A percentile compares a stretch with the other conserved stretches of the same genome.
Conservation (phyloP, 208 protist genomes). For the Leishmania arabica region DNA sequence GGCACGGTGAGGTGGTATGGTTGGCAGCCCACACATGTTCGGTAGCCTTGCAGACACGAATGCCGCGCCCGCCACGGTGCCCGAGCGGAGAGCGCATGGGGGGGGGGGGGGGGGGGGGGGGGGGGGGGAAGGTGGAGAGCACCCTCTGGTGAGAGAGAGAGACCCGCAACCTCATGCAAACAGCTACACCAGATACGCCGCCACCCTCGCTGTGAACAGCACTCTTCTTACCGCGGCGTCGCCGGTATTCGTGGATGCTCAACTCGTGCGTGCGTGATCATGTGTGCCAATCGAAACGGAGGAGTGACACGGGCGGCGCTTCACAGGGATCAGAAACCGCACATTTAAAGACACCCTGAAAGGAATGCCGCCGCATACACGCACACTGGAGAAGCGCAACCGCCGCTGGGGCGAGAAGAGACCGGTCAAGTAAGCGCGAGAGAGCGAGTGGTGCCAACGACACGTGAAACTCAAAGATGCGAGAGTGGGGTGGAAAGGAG, state of each 20-base stretch:
- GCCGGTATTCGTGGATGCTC: not conserved
- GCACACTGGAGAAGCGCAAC: not conserved
- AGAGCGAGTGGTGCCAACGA: not conserved
- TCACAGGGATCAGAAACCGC: not conserved
- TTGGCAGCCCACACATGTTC: not conserved
- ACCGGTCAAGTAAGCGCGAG: not conserved
- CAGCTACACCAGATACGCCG: not conserved
- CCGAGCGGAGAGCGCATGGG: not conserved
- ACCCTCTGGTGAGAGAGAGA: not conserved
- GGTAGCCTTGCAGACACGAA: not conserved
- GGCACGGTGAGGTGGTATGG: not conserved
- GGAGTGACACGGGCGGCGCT: not conserved
- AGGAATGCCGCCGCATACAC: not conserved
- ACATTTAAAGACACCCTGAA: not conserved
- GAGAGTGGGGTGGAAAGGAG: not conserved
- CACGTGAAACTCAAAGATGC: not conserved
- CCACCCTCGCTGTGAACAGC: too few relatives aligned
- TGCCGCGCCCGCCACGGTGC: not conserved
- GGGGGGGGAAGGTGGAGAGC: too few relatives aligned
- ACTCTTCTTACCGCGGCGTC: not conserved
- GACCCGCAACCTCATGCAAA: not conserved
- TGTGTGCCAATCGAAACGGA: not conserved
- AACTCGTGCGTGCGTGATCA: not conserved
- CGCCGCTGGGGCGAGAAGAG: not conserved
- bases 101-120: too few relatives aligned